Conservation (phyloP, 1,284 basidiomycete species). For the Cryptococcus sp. region DNA sequence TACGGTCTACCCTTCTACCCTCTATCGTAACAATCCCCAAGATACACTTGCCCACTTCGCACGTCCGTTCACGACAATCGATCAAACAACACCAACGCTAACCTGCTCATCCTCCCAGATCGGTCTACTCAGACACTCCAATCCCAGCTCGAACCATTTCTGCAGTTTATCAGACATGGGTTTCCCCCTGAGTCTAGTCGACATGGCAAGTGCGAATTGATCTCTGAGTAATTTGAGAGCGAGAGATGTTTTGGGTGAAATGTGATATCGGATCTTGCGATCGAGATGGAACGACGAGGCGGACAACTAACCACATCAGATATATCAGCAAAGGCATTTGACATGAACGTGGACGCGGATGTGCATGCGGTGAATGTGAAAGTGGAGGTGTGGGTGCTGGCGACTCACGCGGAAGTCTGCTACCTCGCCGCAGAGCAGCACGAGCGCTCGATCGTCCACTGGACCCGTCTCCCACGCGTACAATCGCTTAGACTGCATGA, state of each 20-base stretch:
- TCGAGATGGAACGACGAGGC: conserved; percentile 77
- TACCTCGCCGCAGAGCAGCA: conserved; percentile 83
- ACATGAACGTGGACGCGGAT: neutral
- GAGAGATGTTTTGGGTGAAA: conserved; percentile 70
- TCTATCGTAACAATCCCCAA: too few species aligned
- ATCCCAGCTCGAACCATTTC: conserved; percentile 70
- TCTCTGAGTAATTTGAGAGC: conserved; percentile 79
- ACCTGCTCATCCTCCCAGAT: conserved; percentile 23
- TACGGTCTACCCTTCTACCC: too few species aligned
- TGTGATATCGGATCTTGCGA: conserved; percentile 75
- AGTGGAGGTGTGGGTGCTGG: neutral
- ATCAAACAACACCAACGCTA: conserved; percentile 24
- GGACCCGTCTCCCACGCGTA: conserved; percentile 98
- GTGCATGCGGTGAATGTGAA: neutral
- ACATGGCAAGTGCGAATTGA: conserved; percentile 66
- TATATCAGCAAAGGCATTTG: neutral
- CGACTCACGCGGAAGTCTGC: conserved; percentile 76
- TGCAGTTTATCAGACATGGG: conserved; percentile 62
- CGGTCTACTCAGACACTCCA: conserved; percentile 54
- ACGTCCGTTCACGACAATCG: neutral
- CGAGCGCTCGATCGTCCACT: conserved; percentile 78
- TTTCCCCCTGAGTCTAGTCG: conserved; percentile 62
- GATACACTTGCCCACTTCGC: too few species aligned
- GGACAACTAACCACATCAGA: conserved; percentile 59
- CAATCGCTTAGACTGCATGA: conserved; percentile 65